Base-by-base conservation (phyloP, 805 yeast genomes). In the Saturnispora diversa region DNA sequence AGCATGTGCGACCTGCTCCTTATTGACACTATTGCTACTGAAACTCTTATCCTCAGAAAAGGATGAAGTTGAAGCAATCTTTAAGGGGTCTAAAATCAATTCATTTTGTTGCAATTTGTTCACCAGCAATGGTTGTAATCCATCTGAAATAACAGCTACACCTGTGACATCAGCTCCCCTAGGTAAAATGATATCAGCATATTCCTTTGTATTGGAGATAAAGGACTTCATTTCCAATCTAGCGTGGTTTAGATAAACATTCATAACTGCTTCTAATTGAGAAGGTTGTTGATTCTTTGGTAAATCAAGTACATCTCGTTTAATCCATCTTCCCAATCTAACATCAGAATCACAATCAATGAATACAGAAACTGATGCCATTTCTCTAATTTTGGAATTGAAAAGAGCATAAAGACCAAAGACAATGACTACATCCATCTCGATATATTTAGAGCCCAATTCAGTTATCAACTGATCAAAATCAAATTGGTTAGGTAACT, bases 301-400 rank as follows among this genome's bases (percentile, higher is more conserved):
- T 47, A 47, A 19, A 28, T 25, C 13, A 15, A 44, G 20, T 11
- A 60, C 48, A 24, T 58, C 64, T 35, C 62, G 48, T 40, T 67
- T 63, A 35, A 84, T 80, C 82, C 92, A 76, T 48, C 94, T 72
- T n/a, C 85, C 78, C 30, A 88, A 63, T 40, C 96, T 63, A 5
- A 82, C 76, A 58, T 88, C 97, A 1, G 90, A 77, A 59, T 88
- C 97, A 46, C 86, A 73, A 49, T 84, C 92, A 12, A 88, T 68
- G 50, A 80, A 88, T 2, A 88, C 75, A 53, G 76, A 80, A 48
- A 87, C 65, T 1, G 75, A 66, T 0, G 88, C 78, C 52, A 70
- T 45, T 9, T 64, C 63, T 26, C 83, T 60, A 9, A 88, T 58
- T 15, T 64, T 64, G 33, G 63, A 61, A 55, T 84, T 80, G 53